Percentiles rank a stretch among this genome's conserved stretches.
Evolutionary conservation across 2,329 filamentous ascomycete species (phyloP).

Genomic region (Clarireedia paspali): DNA sequence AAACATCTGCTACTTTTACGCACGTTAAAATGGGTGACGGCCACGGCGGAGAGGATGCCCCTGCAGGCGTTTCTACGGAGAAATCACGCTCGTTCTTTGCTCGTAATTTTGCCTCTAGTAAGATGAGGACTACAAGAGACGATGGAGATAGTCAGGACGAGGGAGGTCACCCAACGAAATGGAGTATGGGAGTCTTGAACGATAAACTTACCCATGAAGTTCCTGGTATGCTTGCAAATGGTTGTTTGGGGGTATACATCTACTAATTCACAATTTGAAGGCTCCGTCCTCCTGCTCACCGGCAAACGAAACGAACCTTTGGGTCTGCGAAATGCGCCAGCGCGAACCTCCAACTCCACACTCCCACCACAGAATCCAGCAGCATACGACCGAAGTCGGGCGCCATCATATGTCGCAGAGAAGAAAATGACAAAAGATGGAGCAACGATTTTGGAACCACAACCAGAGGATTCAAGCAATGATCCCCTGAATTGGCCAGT

Average conservation of each 20-base stretch:
- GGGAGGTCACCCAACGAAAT: constrained; percentile 33
- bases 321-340: constrained; percentile 49
- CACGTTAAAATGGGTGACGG: not conserved
- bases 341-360: constrained; percentile 49
- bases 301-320: constrained; percentile 49
- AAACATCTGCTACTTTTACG: not conserved
- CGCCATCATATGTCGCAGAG: constrained; percentile 22
- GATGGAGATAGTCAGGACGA: constrained; percentile 10
- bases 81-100: constrained; percentile 19
- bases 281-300: constrained; percentile 50
- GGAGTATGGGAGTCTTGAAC: constrained; percentile 75
- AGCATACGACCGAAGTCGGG: constrained; percentile 11
- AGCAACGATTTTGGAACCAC: constrained; percentile 78
- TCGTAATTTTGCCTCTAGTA: constrained; percentile 15
- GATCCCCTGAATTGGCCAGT: constrained; percentile 89
- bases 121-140: not conserved
- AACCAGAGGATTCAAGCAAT: constrained; percentile 84
- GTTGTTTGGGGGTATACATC: not conserved
- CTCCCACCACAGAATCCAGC: constrained; percentile 16
- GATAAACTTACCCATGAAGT: constrained; percentile 78
- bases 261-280: constrained; percentile 29
- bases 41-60: not conserved
- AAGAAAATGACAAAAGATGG: constrained; percentile 78
- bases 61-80: not conserved
- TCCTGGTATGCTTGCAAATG: constrained; percentile 51